Percentiles rank a stretch among this genome's conserved stretches.
phyloP scores from a whole-genome alignment of 108 stramenopile species.

The Cyclotella sp. region DNA sequence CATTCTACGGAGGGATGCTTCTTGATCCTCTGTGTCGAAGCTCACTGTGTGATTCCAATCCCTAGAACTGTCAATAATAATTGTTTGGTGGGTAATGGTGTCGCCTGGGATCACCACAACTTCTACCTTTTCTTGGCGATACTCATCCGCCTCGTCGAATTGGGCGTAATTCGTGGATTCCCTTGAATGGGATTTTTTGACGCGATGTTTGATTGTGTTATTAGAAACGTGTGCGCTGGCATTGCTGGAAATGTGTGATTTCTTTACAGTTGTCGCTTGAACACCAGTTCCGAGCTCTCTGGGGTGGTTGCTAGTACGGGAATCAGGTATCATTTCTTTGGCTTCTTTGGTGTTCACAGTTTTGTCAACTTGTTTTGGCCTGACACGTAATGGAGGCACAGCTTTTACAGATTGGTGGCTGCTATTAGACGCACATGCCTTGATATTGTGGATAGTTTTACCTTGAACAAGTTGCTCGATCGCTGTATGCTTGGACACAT shows the following conservation, averaged over 20 bases:
- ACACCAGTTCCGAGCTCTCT: too few species aligned
- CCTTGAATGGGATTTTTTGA: not conserved
- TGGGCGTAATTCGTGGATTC: not conserved
- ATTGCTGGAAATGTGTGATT: not conserved
- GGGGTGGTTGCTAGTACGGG: too few species aligned
- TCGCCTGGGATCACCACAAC: not conserved
- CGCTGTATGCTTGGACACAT: not conserved
- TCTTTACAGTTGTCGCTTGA: too few species aligned
- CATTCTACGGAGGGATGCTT: not conserved
- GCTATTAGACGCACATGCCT: too few species aligned
- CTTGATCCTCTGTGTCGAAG: not conserved
- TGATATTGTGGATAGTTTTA: too few species aligned
- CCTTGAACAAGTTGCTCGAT: too few species aligned
- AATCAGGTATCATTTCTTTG: too few species aligned
- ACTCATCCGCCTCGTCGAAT: not conserved
- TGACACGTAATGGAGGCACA: too few species aligned
- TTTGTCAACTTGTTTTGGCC: too few species aligned
- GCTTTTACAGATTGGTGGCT: too few species aligned
- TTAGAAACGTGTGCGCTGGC: not conserved
- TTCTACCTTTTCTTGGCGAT: not conserved
- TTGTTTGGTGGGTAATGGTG: not conserved
- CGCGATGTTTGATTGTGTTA: not conserved
- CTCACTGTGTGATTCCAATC: not conserved
- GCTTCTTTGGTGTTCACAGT: too few species aligned
- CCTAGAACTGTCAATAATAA: not conserved